These are phyloP conservation scores for Termitomyces heimii DNA, from an alignment of 768 basidiomycete genomes.

Conservation along the genomic window DNA sequence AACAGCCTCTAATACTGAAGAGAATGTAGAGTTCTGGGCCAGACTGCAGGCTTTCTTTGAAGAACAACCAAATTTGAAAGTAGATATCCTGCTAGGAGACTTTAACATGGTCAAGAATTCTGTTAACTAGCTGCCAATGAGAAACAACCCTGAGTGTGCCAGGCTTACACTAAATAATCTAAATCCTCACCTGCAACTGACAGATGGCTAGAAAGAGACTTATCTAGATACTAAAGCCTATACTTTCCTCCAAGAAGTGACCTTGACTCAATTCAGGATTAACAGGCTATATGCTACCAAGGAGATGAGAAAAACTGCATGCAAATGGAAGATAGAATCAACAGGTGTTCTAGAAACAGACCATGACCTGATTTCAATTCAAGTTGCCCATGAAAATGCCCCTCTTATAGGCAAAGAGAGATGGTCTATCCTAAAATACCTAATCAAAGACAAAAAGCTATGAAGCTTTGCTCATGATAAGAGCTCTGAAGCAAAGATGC, in stretches of 20 bases:
- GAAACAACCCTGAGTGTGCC: slow-evolving; percentile 10
- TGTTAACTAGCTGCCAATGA: slow-evolving; percentile 27
- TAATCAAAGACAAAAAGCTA: slow-evolving; percentile 12
- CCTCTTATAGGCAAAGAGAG: slow-evolving; percentile 25
- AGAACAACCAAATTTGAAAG: slow-evolving; percentile 8
- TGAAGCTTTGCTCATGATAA: background rate
- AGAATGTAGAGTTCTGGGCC: background rate
- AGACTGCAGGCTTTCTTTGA: background rate
- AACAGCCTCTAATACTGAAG: background rate
- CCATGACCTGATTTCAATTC: background rate
- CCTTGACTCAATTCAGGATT: slow-evolving; percentile 20
- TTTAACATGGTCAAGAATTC: slow-evolving; percentile 35
- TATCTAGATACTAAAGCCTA: slow-evolving; percentile 16
- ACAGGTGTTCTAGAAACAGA: background rate
- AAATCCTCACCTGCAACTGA: slow-evolving; percentile 11
- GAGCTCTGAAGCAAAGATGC: no score
- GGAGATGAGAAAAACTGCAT: background rate
- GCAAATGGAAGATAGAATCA: background rate
- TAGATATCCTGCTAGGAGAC: slow-evolving; percentile 33
- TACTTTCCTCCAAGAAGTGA: slow-evolving; percentile 20
- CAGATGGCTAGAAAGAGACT: slow-evolving; percentile 27
- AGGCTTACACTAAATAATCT: slow-evolving; percentile 15
- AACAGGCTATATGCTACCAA: slow-evolving; percentile 27
- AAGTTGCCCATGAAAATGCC: slow-evolving; percentile 7
- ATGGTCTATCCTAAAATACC: slow-evolving; percentile 20